Base-by-base conservation (phyloP, 768 basidiomycete species). In the Leccinum disarticulatum region DNA sequence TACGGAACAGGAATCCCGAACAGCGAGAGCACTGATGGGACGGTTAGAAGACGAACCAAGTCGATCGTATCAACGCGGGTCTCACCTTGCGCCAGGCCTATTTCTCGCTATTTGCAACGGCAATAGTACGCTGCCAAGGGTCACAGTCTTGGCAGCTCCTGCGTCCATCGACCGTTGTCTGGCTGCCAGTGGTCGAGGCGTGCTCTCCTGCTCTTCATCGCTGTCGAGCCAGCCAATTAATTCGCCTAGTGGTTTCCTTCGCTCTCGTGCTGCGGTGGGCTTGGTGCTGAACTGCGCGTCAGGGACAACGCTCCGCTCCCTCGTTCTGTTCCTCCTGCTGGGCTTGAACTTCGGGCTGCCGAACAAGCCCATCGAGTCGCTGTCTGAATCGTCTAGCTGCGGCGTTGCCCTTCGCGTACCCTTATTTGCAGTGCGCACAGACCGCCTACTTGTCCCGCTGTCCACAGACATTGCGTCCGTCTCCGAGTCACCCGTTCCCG, bases 391-490 rank as follows among this genome's bases (percentile, higher is more conserved):
- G 10, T 47, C 27, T 43, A 33, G 19, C 49, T 48, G 52, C 3
- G 54, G 19, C n/a, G 3, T 43, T 22, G 25, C 47, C 52, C 15
- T 50, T 52, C 28, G 59, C 33, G 2, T 8, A 31, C 15, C 31
- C 25, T 52, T 63, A 54, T 59, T 64, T 4, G 48, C 14, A 11
- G n/a, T 15, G 9, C 64, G 60, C 11, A 54, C 27, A 6, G 65
- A 51, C 22, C 61, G 62, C 25, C 25, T 61, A 43, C 58, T 64
- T 11, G 62, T 31, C 28, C 33, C 52, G 41, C 65, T 61, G 50
- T 70, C 72, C 61, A 74, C 66, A 27, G 72, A 66, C 70, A 73
- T 74, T 17, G 60, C 63, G 25, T 75, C 68, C 33, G 72, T 68
- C 28, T 67, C 73, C 4, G 61, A 51, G 19, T 70, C 61, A 22